Conservation (phyloP, 148 eudicot genomes). For the Pharnaceum exiguum region DNA sequence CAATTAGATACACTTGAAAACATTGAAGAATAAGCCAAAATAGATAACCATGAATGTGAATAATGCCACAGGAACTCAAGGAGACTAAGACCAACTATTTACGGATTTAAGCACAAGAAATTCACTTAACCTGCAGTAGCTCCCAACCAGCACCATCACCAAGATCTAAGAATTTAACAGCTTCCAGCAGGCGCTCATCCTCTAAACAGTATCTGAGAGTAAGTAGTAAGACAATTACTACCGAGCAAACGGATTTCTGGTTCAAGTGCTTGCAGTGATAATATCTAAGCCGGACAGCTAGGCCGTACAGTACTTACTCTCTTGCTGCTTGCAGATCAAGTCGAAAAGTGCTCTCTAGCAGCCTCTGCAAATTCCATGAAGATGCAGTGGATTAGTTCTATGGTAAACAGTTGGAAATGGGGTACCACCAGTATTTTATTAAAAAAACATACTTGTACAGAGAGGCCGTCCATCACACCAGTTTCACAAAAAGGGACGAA, state of each 20-base stretch:
- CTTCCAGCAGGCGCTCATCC: slow-evolving; percentile 80
- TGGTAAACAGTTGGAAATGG: no score
- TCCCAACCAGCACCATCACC: slow-evolving; percentile 97
- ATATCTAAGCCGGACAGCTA: no score
- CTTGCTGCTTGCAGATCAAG: slow-evolving; percentile 88
- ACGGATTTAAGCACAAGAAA: background rate
- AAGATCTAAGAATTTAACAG: slow-evolving; percentile 87
- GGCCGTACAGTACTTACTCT: slow-evolving; percentile 71
- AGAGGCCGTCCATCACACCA: slow-evolving; percentile 79
- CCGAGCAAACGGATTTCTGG: no score
- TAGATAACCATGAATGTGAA: background rate
- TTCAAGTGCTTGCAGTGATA: no score
- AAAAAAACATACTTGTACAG: slow-evolving; percentile 53
- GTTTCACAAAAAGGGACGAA: slow-evolving; percentile 88
- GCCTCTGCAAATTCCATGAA: slow-evolving; percentile 62
- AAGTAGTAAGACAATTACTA: background rate
- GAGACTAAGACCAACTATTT: background rate
- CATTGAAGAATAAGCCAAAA: no score
- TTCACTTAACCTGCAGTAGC: slow-evolving; percentile 63
- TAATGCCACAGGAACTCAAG: background rate
- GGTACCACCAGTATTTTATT: no score
- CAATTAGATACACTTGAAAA: no score
- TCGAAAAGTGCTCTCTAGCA: slow-evolving; percentile 84
- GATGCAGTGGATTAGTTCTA: slow-evolving; percentile 1
- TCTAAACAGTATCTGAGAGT: slow-evolving; percentile 76